phyloP scores from a whole-genome alignment of 805 yeast genomes.

The Tetrapisispora nanseiensis region DNA sequence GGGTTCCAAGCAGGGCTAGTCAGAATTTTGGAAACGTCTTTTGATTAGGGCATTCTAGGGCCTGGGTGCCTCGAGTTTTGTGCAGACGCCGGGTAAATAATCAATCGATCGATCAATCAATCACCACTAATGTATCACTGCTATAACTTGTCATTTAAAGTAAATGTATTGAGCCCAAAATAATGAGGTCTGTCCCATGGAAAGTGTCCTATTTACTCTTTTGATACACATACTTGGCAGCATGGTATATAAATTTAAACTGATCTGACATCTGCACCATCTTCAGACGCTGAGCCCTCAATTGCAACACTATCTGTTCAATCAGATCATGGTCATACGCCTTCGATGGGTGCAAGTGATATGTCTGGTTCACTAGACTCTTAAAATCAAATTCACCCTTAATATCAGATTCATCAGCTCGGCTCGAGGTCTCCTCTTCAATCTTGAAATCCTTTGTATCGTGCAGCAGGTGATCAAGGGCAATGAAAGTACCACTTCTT shows the following conservation, averaged over 20 bases:
- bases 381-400: too few relatives aligned
- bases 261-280: slow-evolving; percentile 31
- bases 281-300: slow-evolving; percentile 28
- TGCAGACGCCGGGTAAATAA: too few relatives aligned
- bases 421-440: neutral
- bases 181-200: neutral
- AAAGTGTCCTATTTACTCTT: neutral
- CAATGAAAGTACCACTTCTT: slow-evolving; percentile 82
- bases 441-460: slow-evolving; percentile 19
- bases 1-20: too few relatives aligned
- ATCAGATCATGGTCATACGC: slow-evolving; percentile 24
- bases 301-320: slow-evolving; percentile 27
- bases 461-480: slow-evolving; percentile 31
- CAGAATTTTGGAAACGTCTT: too few relatives aligned
- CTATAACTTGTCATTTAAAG: too few relatives aligned
- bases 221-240: slow-evolving; percentile 17
- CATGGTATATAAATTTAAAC: slow-evolving; percentile 27
- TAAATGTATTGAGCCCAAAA: too few relatives aligned
- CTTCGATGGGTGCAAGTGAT: slow-evolving; percentile 2
- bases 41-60: too few relatives aligned
- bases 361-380: neutral
- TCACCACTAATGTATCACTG: too few relatives aligned
- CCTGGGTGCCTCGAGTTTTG: too few relatives aligned
- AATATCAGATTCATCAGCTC: too few relatives aligned
- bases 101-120: too few relatives aligned